Conservation (phyloP, 768 basidiomycete genomes). For the Lanmaoa rubissima region DNA sequence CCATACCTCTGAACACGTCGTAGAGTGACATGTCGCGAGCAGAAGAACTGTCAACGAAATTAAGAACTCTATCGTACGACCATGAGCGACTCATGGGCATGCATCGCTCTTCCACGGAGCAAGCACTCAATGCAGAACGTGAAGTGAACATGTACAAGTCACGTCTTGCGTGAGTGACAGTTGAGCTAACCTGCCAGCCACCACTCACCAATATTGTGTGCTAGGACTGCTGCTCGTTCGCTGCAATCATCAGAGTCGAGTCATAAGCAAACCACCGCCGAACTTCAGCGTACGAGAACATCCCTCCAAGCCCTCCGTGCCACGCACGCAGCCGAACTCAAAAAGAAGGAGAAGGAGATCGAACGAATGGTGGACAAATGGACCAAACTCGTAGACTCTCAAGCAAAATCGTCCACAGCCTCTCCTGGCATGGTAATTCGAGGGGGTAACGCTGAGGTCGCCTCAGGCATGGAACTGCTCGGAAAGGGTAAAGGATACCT, state of each 20-base stretch:
- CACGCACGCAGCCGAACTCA: constrained; percentile 67
- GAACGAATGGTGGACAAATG: constrained; percentile 75
- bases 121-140: constrained; percentile 70
- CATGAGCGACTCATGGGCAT: constrained; percentile 71
- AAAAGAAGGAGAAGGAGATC: constrained; percentile 78
- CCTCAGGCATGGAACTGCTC: constrained; percentile 43
- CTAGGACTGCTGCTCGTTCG: constrained; percentile 50
- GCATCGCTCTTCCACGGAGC: constrained; percentile 58
- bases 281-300: constrained; percentile 71
- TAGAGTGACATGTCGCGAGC: constrained; percentile 77
- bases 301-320: constrained; percentile 66
- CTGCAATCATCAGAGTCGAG: constrained; percentile 59
- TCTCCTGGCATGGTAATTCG: constrained; percentile 51
- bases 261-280: constrained; percentile 67
- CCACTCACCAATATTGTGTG: constrained; percentile 5
- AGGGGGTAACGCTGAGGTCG: constrained; percentile 50
- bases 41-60: constrained; percentile 71
- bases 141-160: constrained; percentile 74
- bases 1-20: constrained; percentile 13
- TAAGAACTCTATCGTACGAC: constrained; percentile 78
- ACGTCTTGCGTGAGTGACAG: constrained; percentile 58
- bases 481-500: constrained; percentile 54
- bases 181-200: background rate
- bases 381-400: constrained; percentile 67
- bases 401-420: constrained; percentile 51